These are phyloP conservation scores for Tylopilus intermedius DNA, from an alignment of 768 basidiomycete species.

Conservation along the genomic window DNA sequence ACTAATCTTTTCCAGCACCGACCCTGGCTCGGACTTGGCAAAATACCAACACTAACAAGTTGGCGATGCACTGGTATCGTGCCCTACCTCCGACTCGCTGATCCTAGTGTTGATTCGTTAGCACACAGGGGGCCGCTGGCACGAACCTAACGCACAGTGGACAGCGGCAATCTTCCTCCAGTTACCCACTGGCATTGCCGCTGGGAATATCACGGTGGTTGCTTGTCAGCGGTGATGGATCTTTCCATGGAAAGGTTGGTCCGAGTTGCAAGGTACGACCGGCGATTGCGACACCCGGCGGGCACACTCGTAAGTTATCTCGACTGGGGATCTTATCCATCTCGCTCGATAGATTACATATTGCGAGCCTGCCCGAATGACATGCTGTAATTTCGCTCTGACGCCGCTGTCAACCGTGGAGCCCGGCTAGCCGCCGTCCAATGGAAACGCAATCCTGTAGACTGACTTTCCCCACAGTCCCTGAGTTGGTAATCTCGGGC, in stretches of 20 bases:
- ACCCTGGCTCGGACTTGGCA: too few species aligned
- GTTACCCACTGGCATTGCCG: not conserved
- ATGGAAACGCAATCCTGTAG: not conserved
- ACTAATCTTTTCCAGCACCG: too few species aligned
- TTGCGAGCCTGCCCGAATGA: too few species aligned
- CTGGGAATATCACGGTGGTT: not conserved
- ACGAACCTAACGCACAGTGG: not conserved
- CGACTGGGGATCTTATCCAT: not conserved
- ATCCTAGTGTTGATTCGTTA: not conserved
- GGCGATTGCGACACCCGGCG: too few species aligned
- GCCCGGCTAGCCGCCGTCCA: not conserved
- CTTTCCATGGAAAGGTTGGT: not conserved
- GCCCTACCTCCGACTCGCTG: not conserved
- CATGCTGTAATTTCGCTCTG: not conserved
- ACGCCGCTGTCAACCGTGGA: constrained; percentile 6
- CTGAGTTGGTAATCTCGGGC: not conserved
- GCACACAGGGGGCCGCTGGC: too few species aligned
- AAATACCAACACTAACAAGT: too few species aligned
- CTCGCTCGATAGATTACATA: not conserved
- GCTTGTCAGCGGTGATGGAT: not conserved
- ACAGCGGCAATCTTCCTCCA: not conserved
- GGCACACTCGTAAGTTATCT: not conserved
- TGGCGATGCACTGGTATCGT: too few species aligned
- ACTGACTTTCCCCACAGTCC: not conserved
- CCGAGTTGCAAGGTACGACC: not conserved